phyloP scores from a whole-genome alignment of 148 eudicot genomes.

The Cornus florida region DNA sequence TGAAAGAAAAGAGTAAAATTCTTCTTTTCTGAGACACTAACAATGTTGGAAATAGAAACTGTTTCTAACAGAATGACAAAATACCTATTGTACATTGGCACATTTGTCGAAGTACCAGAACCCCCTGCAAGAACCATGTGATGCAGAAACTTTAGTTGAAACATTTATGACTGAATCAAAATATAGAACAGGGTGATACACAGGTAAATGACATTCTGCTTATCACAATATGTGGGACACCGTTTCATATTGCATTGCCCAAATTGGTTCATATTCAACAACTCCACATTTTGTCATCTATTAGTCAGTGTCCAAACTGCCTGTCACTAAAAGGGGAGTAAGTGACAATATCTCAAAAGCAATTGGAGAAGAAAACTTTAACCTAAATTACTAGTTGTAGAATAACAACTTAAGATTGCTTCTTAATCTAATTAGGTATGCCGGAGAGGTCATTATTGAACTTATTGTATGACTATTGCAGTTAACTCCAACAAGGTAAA shows the following conservation, averaged over 20 bases:
- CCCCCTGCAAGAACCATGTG: conserved; percentile 16
- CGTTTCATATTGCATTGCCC: no score
- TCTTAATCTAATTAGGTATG: neutral
- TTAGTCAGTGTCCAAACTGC: neutral
- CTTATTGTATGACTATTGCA: neutral
- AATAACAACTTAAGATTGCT: neutral
- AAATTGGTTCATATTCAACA: no score
- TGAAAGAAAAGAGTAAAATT: conserved; percentile 2
- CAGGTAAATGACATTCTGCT: neutral
- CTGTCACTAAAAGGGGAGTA: neutral
- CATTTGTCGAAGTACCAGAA: neutral
- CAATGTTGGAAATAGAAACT: neutral
- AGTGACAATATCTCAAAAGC: neutral
- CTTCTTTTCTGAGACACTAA: conserved; percentile 1
- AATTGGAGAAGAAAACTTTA: neutral
- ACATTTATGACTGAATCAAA: neutral
- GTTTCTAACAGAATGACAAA: neutral
- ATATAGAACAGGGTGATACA: neutral
- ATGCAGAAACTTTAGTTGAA: conserved; percentile 3
- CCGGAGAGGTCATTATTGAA: neutral
- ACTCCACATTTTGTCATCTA: neutral
- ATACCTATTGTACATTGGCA: conserved; percentile 7
- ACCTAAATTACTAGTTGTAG: neutral
- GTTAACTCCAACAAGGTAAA: neutral
- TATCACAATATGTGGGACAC: neutral